These are phyloP conservation scores for Mycena metata DNA, from an alignment of 768 basidiomycete genomes.

Conservation along the genomic window DNA sequence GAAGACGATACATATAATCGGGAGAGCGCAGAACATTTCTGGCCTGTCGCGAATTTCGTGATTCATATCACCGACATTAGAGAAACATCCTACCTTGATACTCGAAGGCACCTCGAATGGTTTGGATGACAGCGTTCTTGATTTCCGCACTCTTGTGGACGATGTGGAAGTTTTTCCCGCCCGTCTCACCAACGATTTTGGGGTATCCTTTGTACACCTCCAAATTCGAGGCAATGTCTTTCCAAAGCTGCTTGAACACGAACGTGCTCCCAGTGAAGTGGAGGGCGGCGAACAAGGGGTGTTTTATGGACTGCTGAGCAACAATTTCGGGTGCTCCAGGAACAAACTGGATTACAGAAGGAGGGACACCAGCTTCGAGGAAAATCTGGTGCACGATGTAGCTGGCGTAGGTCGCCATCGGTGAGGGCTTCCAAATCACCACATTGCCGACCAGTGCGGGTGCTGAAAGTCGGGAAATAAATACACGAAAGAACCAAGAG, in stretches of 20 bases:
- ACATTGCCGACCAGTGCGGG: conserved; percentile 97
- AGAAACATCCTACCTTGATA: conserved; percentile 78
- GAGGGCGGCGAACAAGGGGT: conserved; percentile 86
- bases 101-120: conserved; percentile 91
- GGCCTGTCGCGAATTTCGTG: conserved; percentile 62
- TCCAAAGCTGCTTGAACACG: conserved; percentile 97
- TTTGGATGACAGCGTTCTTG: conserved; percentile 90
- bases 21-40: conserved; percentile 97
- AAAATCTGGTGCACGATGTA: conserved; percentile 93
- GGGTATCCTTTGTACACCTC: conserved; percentile 93
- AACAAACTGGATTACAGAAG: conserved; percentile 96
- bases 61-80: not conserved
- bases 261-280: conserved; percentile 98
- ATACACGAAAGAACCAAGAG: conserved; percentile 7
- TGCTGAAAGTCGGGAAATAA: conserved; percentile 53
- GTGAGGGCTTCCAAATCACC: conserved; percentile 97
- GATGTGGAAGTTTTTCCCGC: conserved; percentile 98
- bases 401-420: conserved; percentile 94
- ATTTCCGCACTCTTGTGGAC: conserved; percentile 91
- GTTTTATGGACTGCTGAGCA: conserved; percentile 78
- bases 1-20: conserved; percentile 91
- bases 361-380: conserved; percentile 92
- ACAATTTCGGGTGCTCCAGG: conserved; percentile 92
- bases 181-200: conserved; percentile 97
- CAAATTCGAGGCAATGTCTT: conserved; percentile 90